Base-by-base conservation (phyloP, 108 stramenopile species). In the Skeletonema menzelii region DNA sequence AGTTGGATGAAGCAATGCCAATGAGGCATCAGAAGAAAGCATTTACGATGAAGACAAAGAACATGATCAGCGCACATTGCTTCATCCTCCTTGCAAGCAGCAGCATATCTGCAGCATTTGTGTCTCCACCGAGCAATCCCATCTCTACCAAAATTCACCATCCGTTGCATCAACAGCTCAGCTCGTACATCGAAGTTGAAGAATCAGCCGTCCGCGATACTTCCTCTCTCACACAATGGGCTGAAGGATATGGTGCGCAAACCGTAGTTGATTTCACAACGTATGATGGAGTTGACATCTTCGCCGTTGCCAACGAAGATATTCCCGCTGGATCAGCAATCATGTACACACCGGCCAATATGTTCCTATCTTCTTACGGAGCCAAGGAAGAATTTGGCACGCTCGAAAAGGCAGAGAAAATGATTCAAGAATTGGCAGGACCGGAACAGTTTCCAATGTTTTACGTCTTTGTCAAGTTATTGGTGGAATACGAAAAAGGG, bases 281-380 rank as follows among this genome's bases (percentile, higher is more conserved):
- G 3, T 30, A 58, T 30, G 57, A 58, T 15, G 40, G 40, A n/a
- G 40, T 42, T 5, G 82, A 84, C 49, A 71, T 70, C 15, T 65
- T 55, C 38, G 77, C 76, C 34, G 60, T 72, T 28, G 79, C 86
- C 44, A 46, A 40, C 12, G 61, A 67, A 26, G 77, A 87, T 38
- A 26, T 84, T 12, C 84, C 86, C 0, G 81, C 77, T 5, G 83
- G 83, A 46, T 67, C 60, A 4, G 15, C 40, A 1, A 30, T 58
- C 5, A 58, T 58, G 57, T 58, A 58, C 22, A 30, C 31, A 14
- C 57, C 57, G 5, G 31, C 27, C 57, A 58, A 58, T 5, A 58
- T 58, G 57, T 58, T 58, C 19, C 2, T 58, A 13, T 31, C 57
- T 4, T 31, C 27, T 15, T 58, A 58, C 19, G 57, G 57, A 30